Evolutionary conservation across 179 eudicot genomes (phyloP).

Genomic region (Drosera spatulata): DNA sequence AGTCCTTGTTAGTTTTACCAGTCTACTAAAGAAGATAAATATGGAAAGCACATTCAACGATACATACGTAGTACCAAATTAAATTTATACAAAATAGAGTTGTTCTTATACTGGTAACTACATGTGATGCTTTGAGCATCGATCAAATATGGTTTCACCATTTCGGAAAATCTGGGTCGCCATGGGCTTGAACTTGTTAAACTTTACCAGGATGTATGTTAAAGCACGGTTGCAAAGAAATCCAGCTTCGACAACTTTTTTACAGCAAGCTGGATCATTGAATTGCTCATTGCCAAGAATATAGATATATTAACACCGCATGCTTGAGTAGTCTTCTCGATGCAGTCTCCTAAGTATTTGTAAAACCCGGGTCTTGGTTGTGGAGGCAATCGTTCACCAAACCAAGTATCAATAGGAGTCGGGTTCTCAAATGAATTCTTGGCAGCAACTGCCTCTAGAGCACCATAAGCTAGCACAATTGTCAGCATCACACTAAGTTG

Average conservation of each 20-base stretch:
- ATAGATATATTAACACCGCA: background rate
- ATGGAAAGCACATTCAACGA: no score
- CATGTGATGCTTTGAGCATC: background rate
- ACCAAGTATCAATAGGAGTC: background rate
- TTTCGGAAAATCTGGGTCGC: background rate
- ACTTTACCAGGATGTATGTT: background rate
- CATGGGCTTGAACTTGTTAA: background rate
- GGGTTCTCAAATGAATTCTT: background rate
- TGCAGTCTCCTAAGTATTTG: conserved; percentile 3
- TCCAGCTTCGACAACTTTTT: background rate
- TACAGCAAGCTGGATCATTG: background rate
- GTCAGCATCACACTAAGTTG: no score
- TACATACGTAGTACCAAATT: no score
- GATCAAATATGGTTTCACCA: background rate
- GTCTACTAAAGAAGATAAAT: no score
- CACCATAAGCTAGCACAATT: no score
- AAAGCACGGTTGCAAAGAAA: conserved; percentile 1
- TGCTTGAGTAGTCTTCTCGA: background rate
- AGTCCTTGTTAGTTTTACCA: no score
- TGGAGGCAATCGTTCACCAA: background rate
- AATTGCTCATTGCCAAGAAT: background rate
- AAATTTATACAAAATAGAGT: no score
- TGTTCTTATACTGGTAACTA: no score
- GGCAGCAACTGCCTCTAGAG: background rate
- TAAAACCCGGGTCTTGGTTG: conserved; percentile 1